Base-by-base conservation (phyloP, 2,329 filamentous ascomycete species). In the Pseudogymnoascus sp. region DNA sequence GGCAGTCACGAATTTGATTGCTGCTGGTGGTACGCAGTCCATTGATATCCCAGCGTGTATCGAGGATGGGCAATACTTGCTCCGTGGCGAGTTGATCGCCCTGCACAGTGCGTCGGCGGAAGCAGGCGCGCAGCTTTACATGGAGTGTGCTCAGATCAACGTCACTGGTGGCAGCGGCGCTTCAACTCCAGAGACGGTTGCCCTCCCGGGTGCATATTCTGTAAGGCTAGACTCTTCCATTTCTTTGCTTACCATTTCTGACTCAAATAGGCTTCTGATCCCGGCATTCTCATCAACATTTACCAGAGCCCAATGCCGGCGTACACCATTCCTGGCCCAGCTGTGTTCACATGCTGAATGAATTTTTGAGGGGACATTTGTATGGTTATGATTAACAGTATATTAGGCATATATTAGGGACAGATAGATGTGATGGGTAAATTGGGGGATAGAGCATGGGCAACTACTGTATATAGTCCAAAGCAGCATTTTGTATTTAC, bases 71-170 rank as follows among this genome's bases (percentile, higher is more conserved):
- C 78, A 84, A 69, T 86, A 86, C 70, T 80, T 87, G 63, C 77
- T 85, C 10, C 80, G 84, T 16, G 81, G 83, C 62, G 84, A 86
- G 75, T 78, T 83, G 61, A 80, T 88, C 61, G 85, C 82, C 24
- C 82, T 88, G 61, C 85, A 88, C 76, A 56, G 46, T 56, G 74
- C 72, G 14, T 79, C 61, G 73, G 74, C 14, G 6, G 14, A 61
- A 2, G 46, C 33, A 6, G 79, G 78, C 3, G 79, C 80, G 6
- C 79, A 82, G 70, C 79, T 84, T 68, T 81, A 82, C 66, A 78
- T 79, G 77, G 77, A 79, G 72, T 82, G 80, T 67, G 79, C 77
- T 0, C 79, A 81, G 65, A 70, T 81, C 66, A 77, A 74, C 46
- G 75, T 81, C n/a, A 73, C 73, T 0, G 78, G 78, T 31, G 78